phyloP scores from a whole-genome alignment of 768 basidiomycete species.

The Kwoniella heveanensis region DNA sequence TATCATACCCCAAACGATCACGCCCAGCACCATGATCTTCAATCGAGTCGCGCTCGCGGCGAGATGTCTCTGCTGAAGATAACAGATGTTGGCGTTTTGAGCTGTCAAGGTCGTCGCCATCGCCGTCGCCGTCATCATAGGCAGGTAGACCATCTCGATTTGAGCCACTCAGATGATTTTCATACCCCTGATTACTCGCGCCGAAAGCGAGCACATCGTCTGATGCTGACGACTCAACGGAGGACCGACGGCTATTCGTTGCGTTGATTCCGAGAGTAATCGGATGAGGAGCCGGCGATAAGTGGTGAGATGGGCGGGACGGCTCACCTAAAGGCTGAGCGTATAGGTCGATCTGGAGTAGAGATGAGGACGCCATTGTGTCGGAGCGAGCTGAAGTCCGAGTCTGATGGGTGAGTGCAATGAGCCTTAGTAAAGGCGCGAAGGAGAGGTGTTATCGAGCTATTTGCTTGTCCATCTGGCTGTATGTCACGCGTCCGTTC shows the following conservation, averaged over 20 bases:
- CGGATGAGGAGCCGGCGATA: too few species aligned
- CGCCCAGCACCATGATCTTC: not conserved
- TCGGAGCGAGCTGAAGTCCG: too few species aligned
- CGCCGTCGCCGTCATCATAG: not conserved
- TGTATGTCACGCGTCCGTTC: too few species aligned
- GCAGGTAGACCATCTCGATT: not conserved
- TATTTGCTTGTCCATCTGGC: too few species aligned
- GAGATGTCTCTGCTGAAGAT: not conserved
- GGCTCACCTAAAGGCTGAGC: not conserved
- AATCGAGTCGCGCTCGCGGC: not conserved
- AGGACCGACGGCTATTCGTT: not conserved
- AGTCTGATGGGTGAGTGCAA: too few species aligned
- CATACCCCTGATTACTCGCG: too few species aligned
- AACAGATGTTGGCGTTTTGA: not conserved
- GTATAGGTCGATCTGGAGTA: not conserved
- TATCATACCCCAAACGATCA: too few species aligned
- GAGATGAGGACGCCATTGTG: not conserved
- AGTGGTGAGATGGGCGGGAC: not conserved
- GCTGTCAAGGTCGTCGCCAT: too few species aligned
- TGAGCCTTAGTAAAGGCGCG: too few species aligned
- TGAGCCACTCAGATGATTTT: too few species aligned
- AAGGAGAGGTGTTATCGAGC: too few species aligned
- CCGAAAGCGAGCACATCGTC: not conserved
- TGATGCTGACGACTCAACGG: not conserved
- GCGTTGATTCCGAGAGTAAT: not conserved